Conservation (phyloP, 2,329 filamentous ascomycete species). For the Fusarium armeniacum region DNA sequence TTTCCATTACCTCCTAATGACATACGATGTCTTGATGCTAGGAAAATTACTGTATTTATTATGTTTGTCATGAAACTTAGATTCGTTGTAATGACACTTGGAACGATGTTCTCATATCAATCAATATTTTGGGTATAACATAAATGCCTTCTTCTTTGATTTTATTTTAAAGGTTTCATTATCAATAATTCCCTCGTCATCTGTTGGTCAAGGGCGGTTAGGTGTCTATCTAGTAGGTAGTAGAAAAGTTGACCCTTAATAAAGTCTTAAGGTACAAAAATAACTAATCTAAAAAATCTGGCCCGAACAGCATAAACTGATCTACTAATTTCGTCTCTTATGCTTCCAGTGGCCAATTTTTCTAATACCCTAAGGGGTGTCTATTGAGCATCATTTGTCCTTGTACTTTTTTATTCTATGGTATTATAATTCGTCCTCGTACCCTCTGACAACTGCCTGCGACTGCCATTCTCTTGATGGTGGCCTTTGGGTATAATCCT, state of each 20-base stretch:
- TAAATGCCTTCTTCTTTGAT: background rate
- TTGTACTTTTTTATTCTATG: background rate
- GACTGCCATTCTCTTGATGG: background rate
- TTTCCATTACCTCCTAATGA: conserved; percentile 19
- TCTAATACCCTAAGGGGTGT: background rate
- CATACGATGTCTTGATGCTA: conserved; percentile 24
- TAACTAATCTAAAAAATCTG: no score
- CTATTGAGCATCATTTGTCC: background rate
- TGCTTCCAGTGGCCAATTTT: no score
- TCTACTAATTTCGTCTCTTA: no score
- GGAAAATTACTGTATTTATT: conserved; percentile 21
- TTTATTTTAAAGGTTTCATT: background rate
- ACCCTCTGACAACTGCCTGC: background rate
- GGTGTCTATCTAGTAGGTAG: background rate
- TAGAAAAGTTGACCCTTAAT: no score
- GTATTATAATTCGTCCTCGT: background rate
- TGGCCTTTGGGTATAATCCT: background rate
- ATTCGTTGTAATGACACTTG: conserved; percentile 42
- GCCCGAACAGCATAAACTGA: no score
- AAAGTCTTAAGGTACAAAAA: no score
- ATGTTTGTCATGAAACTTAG: conserved; percentile 31
- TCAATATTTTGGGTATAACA: background rate
- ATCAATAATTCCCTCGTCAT: background rate
- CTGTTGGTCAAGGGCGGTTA: no score
- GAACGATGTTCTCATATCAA: conserved; percentile 15